Conservation (phyloP, 805 yeast species). For the Schwanniomyces pseudopolymorphus region DNA sequence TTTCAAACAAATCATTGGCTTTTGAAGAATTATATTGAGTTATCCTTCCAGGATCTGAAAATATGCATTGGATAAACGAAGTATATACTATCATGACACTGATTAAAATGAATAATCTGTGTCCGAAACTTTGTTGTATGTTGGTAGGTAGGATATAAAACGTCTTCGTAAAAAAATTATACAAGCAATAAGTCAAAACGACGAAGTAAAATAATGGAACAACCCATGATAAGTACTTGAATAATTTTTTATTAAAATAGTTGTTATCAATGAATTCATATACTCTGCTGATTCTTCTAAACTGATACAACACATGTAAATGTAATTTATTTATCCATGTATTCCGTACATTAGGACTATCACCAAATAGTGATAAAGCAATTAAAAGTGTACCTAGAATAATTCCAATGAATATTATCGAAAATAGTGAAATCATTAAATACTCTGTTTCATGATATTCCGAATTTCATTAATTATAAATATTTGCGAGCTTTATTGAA, state of each 20-base stretch:
- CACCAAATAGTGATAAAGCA: slow-evolving; percentile 46
- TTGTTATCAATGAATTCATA: slow-evolving; percentile 18
- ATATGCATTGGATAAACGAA: slow-evolving; percentile 38
- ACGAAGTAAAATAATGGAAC: slow-evolving; percentile 43
- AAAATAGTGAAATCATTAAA: slow-evolving; percentile 4
- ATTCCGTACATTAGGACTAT: slow-evolving; percentile 41
- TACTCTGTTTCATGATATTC: neutral
- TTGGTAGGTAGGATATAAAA: slow-evolving; percentile 13
- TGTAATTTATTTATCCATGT: slow-evolving; percentile 30
- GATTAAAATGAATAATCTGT: slow-evolving; percentile 23
- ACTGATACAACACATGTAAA: slow-evolving; percentile 4
- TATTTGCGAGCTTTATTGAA: neutral
- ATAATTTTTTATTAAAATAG: slow-evolving; percentile 18
- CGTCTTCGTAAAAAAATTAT: slow-evolving; percentile 30
- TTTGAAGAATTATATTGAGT: slow-evolving; percentile 9
- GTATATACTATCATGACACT: slow-evolving; percentile 31
- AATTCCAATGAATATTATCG: slow-evolving; percentile 3
- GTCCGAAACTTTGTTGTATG: slow-evolving; percentile 8
- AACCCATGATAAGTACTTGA: slow-evolving; percentile 36
- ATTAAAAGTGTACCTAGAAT: slow-evolving; percentile 14
- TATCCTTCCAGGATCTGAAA: slow-evolving; percentile 45
- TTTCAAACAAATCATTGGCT: slow-evolving; percentile 21
- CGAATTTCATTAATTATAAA: neutral
- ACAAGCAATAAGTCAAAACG: slow-evolving; percentile 34
- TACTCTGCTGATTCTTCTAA: slow-evolving; percentile 2